These are phyloP conservation scores for Aspergillus pseudotamarii DNA, from an alignment of 2,329 filamentous ascomycete species.

Conservation along the genomic window DNA sequence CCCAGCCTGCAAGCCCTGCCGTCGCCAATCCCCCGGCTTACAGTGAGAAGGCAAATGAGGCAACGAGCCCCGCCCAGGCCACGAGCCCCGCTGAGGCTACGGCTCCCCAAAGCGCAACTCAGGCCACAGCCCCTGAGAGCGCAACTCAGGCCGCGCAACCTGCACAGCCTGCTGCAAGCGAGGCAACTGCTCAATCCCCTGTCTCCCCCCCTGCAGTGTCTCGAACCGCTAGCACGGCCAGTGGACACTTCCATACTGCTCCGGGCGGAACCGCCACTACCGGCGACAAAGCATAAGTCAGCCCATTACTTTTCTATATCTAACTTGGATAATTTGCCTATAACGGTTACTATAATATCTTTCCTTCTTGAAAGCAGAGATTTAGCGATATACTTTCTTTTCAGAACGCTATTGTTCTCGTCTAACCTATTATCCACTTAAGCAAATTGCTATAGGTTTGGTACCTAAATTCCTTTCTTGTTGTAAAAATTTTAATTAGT, in stretches of 20 bases:
- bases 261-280: slow-evolving; percentile 10
- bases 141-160: not conserved
- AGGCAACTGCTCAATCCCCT: slow-evolving; percentile 5
- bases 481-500: not conserved
- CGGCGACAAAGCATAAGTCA: slow-evolving; percentile 10
- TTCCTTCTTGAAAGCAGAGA: not conserved
- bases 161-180: not conserved
- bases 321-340: not conserved
- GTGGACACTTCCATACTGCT: slow-evolving; percentile 2
- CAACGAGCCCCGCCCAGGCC: slow-evolving; percentile 3
- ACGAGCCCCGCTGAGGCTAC: slow-evolving; percentile 2
- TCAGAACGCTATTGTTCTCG: not conserved
- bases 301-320: not conserved
- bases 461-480: not conserved
- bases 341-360: not conserved
- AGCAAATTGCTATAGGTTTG: not conserved
- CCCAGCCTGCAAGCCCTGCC: slow-evolving; percentile 18
- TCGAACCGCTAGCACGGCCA: slow-evolving; percentile 13
- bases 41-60: slow-evolving; percentile 26
- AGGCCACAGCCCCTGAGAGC: not conserved
- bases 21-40: slow-evolving; percentile 29
- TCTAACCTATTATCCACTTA: not conserved
- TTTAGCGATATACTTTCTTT: slow-evolving; percentile 3
- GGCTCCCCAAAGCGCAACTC: not conserved
- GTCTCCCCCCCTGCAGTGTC: slow-evolving; percentile 11